Evolutionary conservation across 768 basidiomycete species (phyloP).

Genomic region (Trametes gibbosa): DNA sequence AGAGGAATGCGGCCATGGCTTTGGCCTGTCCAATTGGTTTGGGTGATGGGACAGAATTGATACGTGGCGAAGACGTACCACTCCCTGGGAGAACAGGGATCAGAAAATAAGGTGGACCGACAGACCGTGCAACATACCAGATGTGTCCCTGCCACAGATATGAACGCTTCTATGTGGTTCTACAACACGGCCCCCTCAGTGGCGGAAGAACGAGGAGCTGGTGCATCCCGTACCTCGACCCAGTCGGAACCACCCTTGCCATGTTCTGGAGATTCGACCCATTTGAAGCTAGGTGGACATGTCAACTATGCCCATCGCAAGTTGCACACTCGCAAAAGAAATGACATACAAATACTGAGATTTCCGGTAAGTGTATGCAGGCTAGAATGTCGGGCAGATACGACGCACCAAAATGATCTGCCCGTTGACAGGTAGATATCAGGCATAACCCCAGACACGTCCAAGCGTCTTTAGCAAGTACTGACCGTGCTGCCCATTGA

Average conservation of each 20-base stretch:
- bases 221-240: slow-evolving; percentile 68
- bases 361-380: not conserved
- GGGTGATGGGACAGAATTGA: too few relatives aligned
- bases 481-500: slow-evolving; percentile 83
- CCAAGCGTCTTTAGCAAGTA: slow-evolving; percentile 2
- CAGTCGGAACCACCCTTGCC: slow-evolving; percentile 83
- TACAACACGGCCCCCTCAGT: slow-evolving; percentile 23
- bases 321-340: not conserved
- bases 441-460: not conserved
- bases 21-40: slow-evolving; percentile 57
- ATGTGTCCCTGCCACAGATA: slow-evolving; percentile 85
- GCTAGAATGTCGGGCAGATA: not conserved
- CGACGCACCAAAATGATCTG: slow-evolving; percentile 47
- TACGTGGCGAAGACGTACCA: slow-evolving; percentile 45
- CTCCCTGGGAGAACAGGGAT: slow-evolving; percentile 48
- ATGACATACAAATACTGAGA: slow-evolving; percentile 78
- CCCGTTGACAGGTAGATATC: not conserved
- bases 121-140: slow-evolving; percentile 47
- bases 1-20: slow-evolving; percentile 92
- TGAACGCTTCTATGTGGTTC: slow-evolving; percentile 83
- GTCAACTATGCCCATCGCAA: not conserved
- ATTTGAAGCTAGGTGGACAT: slow-evolving; percentile 67
- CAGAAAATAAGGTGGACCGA: not conserved
- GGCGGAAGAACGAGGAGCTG: not conserved
- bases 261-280: slow-evolving; percentile 87